phyloP scores from a whole-genome alignment of 2,329 filamentous ascomycete species.

The Thelonectria discophora region DNA sequence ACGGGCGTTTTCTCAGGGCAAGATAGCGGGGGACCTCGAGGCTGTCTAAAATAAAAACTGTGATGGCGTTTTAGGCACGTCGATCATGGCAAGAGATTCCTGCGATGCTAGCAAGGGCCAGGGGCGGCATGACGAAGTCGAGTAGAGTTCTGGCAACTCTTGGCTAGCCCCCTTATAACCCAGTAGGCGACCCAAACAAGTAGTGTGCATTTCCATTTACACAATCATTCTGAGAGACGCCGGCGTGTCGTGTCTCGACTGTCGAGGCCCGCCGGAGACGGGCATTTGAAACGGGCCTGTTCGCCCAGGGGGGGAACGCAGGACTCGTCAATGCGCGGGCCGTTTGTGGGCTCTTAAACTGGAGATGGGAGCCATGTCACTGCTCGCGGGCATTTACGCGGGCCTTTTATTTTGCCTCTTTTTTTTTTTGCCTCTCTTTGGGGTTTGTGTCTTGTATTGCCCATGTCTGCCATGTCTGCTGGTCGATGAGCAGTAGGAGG shows the following conservation, averaged over 20 bases:
- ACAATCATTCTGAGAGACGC: slow-evolving; percentile 17
- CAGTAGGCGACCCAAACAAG: neutral
- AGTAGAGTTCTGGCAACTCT: too few species aligned
- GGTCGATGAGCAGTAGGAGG: too few species aligned
- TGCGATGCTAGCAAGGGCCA: neutral
- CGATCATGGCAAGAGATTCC: slow-evolving; percentile 20
- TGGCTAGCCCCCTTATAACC: too few species aligned
- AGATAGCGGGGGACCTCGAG: neutral
- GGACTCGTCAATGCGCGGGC: slow-evolving; percentile 32
- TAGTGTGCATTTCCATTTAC: neutral
- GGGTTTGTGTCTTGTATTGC: neutral
- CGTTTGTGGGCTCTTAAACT: slow-evolving; percentile 20
- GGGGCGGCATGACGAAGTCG: slow-evolving; percentile 28
- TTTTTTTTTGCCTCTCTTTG: neutral
- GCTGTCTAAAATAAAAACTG: slow-evolving; percentile 2
- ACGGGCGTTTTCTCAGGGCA: neutral
- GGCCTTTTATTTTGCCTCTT: slow-evolving; percentile 12
- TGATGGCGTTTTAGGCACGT: slow-evolving; percentile 36
- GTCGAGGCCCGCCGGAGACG: slow-evolving; percentile 38
- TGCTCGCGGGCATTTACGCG: slow-evolving; percentile 19
- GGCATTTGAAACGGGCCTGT: slow-evolving; percentile 38
- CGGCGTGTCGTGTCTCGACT: slow-evolving; percentile 36
- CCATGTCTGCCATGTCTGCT: too few species aligned
- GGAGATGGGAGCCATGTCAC: slow-evolving; percentile 1
- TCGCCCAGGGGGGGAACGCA: slow-evolving; percentile 22